Evolutionary conservation across 108 stramenopile species (phyloP).

Genomic region (Skeletonema grethae): DNA sequence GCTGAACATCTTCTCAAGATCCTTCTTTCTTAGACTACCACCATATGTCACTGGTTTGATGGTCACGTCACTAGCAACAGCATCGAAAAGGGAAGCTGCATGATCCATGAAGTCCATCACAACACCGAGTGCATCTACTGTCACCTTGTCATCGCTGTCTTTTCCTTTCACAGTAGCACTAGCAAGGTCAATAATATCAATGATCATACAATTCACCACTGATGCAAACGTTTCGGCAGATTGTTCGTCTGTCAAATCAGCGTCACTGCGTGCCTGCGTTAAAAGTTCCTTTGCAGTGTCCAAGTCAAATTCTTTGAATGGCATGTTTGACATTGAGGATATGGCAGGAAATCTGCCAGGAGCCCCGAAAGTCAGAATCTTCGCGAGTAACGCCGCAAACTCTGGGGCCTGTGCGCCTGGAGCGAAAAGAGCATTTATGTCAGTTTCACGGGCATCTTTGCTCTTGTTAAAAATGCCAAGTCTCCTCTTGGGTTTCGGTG

Average conservation of each 20-base stretch:
- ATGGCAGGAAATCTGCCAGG: slow-evolving; percentile 85
- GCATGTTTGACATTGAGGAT: slow-evolving; percentile 58
- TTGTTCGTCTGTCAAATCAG: slow-evolving; percentile 63
- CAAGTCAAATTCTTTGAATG: slow-evolving; percentile 66
- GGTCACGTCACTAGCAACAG: slow-evolving; percentile 75
- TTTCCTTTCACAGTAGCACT: slow-evolving; percentile 76
- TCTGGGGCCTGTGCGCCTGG: slow-evolving; percentile 64
- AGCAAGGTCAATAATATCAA: slow-evolving; percentile 88
- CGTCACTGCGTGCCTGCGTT: slow-evolving; percentile 37
- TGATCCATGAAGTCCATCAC: slow-evolving; percentile 89
- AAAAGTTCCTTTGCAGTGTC: slow-evolving; percentile 67
- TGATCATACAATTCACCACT: slow-evolving; percentile 90
- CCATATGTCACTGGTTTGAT: slow-evolving; percentile 87
- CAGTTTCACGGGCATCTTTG: slow-evolving; percentile 62
- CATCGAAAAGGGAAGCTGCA: slow-evolving; percentile 76
- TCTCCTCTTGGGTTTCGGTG: slow-evolving; percentile 63
- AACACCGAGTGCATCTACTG: slow-evolving; percentile 74
- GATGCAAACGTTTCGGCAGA: slow-evolving; percentile 85
- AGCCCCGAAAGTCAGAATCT: slow-evolving; percentile 85
- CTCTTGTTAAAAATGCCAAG: slow-evolving; percentile 71
- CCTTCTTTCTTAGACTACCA: slow-evolving; percentile 68
- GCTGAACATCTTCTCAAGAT: slow-evolving; percentile 84
- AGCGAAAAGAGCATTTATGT: slow-evolving; percentile 58
- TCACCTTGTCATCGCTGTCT: slow-evolving; percentile 62
- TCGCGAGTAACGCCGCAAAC: slow-evolving; percentile 70